Conservation (phyloP, 768 basidiomycete species). For the Hemileccinum impolitum region DNA sequence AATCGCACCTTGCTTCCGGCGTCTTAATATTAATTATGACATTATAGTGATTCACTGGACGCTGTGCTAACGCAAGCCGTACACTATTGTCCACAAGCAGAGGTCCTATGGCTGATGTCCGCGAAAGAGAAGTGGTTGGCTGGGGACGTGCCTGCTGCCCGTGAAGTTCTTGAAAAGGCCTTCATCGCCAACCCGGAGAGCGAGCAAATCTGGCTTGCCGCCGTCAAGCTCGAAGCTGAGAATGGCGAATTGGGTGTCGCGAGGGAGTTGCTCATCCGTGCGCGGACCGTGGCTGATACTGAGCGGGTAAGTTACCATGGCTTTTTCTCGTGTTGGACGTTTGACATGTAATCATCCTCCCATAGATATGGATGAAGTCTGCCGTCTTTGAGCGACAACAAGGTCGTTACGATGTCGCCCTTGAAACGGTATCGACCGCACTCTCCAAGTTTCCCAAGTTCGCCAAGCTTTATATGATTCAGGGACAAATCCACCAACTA, state of each 20-base stretch:
- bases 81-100: constrained; percentile 89
- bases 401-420: constrained; percentile 66
- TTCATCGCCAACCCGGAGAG: constrained; percentile 96
- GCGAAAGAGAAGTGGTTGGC: constrained; percentile 96
- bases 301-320: constrained; percentile 59
- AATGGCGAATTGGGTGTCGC: constrained; percentile 89
- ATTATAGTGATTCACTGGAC: constrained; percentile 68
- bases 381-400: constrained; percentile 94
- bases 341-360: not conserved
- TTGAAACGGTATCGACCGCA: constrained; percentile 71
- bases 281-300: constrained; percentile 87
- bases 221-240: constrained; percentile 95
- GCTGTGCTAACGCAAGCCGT: constrained; percentile 81
- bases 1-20: not conserved
- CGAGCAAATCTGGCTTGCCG: constrained; percentile 97
- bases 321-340: not conserved
- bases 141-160: constrained; percentile 88
- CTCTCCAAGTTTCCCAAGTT: constrained; percentile 84
- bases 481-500: constrained; percentile 84
- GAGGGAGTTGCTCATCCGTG: constrained; percentile 80
- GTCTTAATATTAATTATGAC: constrained; percentile 1
- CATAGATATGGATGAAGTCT: constrained; percentile 98
- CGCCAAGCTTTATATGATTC: constrained; percentile 94
- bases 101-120: constrained; percentile 96
- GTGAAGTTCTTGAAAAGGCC: constrained; percentile 82